Percentiles rank a stretch among this genome's conserved stretches.
Evolutionary conservation across 2,329 filamentous ascomycete species (phyloP).

Genomic region (Neobulgaria alba): DNA sequence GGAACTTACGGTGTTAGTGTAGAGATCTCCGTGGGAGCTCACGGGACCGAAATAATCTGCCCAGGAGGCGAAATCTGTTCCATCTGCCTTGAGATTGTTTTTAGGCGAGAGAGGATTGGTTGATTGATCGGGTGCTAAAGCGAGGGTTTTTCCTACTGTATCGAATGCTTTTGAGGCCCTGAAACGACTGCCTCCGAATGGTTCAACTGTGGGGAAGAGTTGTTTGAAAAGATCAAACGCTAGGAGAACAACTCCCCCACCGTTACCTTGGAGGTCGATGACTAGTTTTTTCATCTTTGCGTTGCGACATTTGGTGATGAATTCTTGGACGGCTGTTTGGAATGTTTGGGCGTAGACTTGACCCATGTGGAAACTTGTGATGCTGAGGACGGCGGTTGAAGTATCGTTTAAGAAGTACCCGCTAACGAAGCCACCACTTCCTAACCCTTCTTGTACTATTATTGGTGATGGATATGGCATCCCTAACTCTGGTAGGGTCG

Average conservation of each 20-base stretch:
- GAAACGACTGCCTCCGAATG: slow-evolving; percentile 18
- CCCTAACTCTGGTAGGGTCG: slow-evolving; percentile 5
- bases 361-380: slow-evolving; percentile 31
- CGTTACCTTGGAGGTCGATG: slow-evolving; percentile 53
- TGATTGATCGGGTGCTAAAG: not conserved
- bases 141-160: slow-evolving; percentile 15
- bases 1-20: not conserved
- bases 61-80: not conserved
- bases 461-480: slow-evolving; percentile 6
- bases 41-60: not conserved
- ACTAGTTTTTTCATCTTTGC: slow-evolving; percentile 48
- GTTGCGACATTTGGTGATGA: slow-evolving; percentile 37
- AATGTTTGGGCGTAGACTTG: slow-evolving; percentile 26
- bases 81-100: not conserved
- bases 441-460: slow-evolving; percentile 16
- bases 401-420: slow-evolving; percentile 21
- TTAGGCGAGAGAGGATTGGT: not conserved
- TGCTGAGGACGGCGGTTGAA: slow-evolving; percentile 31
- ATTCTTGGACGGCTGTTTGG: slow-evolving; percentile 25
- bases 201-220: slow-evolving; percentile 26
- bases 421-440: slow-evolving; percentile 15
- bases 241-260: slow-evolving; percentile 53
- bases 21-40: not conserved
- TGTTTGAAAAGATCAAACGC: slow-evolving; percentile 41
- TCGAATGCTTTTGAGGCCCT: slow-evolving; percentile 18